Conservation (phyloP, 306 rosid genomes). For the Morella rubra region DNA sequence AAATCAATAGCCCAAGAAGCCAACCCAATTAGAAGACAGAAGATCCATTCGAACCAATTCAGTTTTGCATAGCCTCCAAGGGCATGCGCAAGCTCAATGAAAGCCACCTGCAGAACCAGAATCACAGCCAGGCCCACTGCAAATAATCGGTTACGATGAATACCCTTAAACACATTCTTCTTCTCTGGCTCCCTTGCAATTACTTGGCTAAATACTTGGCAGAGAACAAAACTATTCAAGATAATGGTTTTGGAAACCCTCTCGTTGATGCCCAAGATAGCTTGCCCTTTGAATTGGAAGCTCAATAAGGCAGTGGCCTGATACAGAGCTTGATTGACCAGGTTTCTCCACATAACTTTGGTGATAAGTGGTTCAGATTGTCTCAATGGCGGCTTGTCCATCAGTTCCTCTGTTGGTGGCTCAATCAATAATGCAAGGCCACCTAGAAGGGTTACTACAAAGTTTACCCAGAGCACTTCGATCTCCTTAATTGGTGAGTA, state of each 20-base stretch:
- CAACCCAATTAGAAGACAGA: constrained; percentile 10
- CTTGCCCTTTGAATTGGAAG: constrained; percentile 19
- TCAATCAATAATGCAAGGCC: constrained; percentile 22
- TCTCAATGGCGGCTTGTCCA: background rate
- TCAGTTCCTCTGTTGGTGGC: constrained; percentile 9
- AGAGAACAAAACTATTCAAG: constrained; percentile 26
- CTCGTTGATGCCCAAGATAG: constrained; percentile 5
- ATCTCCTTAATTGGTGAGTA: constrained; percentile 1
- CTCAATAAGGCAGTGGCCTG: constrained; percentile 3
- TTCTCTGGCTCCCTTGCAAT: constrained; percentile 20
- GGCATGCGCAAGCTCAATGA: constrained; percentile 19
- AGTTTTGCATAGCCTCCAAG: constrained; percentile 6
- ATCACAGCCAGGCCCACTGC: background rate
- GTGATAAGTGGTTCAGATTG: constrained; percentile 18
- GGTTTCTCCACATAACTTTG: constrained; percentile 30
- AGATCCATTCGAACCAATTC: constrained; percentile 19
- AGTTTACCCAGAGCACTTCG: constrained; percentile 15
- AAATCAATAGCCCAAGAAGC: constrained; percentile 14
- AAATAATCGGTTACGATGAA: constrained; percentile 7
- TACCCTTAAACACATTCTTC: constrained; percentile 10
- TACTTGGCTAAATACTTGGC: constrained; percentile 25
- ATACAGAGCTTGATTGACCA: constrained; percentile 17
- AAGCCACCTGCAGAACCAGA: constrained; percentile 13
- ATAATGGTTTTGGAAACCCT: constrained; percentile 10
- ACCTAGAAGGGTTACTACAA: background rate